Base-by-base conservation (phyloP, 2,329 filamentous ascomycete genomes). In the Shiraia sp. region DNA sequence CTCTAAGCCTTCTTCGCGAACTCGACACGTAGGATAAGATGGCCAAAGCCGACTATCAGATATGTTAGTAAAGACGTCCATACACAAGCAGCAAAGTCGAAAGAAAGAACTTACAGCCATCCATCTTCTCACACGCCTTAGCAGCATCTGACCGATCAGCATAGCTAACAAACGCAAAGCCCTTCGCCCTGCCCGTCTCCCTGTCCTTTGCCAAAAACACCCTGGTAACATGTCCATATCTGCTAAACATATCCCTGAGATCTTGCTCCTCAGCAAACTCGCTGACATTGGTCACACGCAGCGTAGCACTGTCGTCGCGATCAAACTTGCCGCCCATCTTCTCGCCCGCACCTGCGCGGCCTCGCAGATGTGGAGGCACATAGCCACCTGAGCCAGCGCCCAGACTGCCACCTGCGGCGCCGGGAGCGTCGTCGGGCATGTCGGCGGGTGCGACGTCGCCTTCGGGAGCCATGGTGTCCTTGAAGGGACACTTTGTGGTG, bases 121-220 rank as follows among this genome's bases (percentile, higher is more conserved):
- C 93, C 89, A 99, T 92, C 82, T 96, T 96, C 76, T 87, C 86
- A 76, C 89, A 95, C 28, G 93, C 93, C 77, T 87, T 88, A 60
- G 88, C 88, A 57, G 93, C 93, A 72, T 99, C 93, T 57, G 79
- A 74, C 59, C 93, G 80, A 72, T 99, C 93, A 47, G 87, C 88
- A 68, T 93, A 99, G 73, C 89, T 95, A 79, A 99, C 95, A 72
- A 99, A 99, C 17, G 95, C 95, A 71, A 99, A 99, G 51, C 93
- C 93, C 83, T 99, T 99, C 61, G 93, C 93, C 70, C 92, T 78
- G 48, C 90, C 89, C 28, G 93, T 99, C 64, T 99, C 93, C 69
- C 93, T 81, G 77, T 99, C 93, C 81, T 96, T 97, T 63, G 93
- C 93, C 65, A 99, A 75, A 80, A 99, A 99, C 36, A 99, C 93